Evolutionary conservation across 306 rosid species (phyloP), one percentile per base, ranked within the genome.

Genomic region (Canavalia ensiformis): DNA sequence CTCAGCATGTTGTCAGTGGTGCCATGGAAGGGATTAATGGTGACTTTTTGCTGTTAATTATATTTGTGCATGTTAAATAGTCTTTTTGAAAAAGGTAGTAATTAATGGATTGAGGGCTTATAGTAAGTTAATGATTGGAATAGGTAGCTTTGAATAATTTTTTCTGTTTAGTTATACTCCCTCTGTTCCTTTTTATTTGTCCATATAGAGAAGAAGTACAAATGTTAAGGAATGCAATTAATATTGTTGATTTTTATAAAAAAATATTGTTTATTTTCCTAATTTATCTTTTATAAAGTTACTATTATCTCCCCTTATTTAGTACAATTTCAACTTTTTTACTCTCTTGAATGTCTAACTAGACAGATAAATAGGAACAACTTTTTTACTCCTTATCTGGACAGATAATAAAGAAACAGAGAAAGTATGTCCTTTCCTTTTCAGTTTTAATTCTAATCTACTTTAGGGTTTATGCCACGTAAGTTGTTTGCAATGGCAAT

Each of bases 21-120:
- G 88, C 92, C 78, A 94, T 94, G 98, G 94, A 92, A 83, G 98
- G 98, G 60, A 79, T 94, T 77, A 92, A 92, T 51, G 98, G 98
- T 94, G 90, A 84, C 41, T 6, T 74, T 69, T 78, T 49, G 28
- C 25, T 58, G 42, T 58, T 56, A 35, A 2, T 79, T 67, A 9
- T 41, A 39, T 72, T n/a, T 46, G 31, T 37, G 64, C 56, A 49
- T 64, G 3, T 3, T 31, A 8, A 42, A 28, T 54, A 30, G 65
- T 50, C 56, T 54, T 39, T 77, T 44, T 42, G 31, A 77, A 62
- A 11, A 5, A 42, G 78, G 59, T 35, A 41, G 59, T 76, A 41
- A 69, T 69, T 68, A 52, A 70, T 62, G 45, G 79, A 62, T 18
- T 37, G 42, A 39, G 42, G 59, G 25, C 33, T 29, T 60, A 12